Evolutionary conservation across 441 rosid genomes (phyloP), one percentile per base, ranked within the genome.

Genomic region (Gossypium trilobum): DNA sequence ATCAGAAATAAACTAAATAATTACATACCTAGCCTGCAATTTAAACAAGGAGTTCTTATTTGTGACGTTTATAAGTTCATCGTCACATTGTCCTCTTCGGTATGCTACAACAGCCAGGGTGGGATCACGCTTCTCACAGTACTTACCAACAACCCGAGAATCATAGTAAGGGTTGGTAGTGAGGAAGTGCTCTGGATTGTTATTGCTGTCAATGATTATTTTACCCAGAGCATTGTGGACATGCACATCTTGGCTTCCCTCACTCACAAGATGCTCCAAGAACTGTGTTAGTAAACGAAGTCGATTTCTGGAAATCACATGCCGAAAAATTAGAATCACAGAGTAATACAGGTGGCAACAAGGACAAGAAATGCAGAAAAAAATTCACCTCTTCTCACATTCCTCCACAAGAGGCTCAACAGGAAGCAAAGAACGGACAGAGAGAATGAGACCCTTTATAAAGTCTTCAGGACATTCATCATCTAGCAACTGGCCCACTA

Each of bases 231-330:
- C 98, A 89, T 96, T 91, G 82, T 93, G 98, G 73, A 91, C 99
- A 79, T 96, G 99, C 33, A 89, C 96, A 87, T 96, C 99, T 81
- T 92, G 97, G 86, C 99, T 96, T 76, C 99, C 98, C 83, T 96
- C 99, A 77, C 98, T 93, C 63, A 96, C 99, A 77, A 96, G 91
- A 89, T 96, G 99, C 93, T 96, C 98, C 87, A 96, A 82, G 89
- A 96, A 96, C 79, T 96, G 99, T 77, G 99, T 89, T 70, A 96
- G 97, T 82, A 96, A 86, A 55, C 98, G 96, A 63, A 93, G 98
- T 8, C 98, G 98, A 78, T 96, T 96, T 87, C 99, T 96, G 87
- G 46, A 74, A 72, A 82, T 22, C 62, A 46, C 31, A 75, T 8
- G 42, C 71, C 4, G 6, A 50, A 65, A 55, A 19, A 69, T 75